Conservation (phyloP, 352 stramenopile genomes). For the Pythium folliculosum region DNA sequence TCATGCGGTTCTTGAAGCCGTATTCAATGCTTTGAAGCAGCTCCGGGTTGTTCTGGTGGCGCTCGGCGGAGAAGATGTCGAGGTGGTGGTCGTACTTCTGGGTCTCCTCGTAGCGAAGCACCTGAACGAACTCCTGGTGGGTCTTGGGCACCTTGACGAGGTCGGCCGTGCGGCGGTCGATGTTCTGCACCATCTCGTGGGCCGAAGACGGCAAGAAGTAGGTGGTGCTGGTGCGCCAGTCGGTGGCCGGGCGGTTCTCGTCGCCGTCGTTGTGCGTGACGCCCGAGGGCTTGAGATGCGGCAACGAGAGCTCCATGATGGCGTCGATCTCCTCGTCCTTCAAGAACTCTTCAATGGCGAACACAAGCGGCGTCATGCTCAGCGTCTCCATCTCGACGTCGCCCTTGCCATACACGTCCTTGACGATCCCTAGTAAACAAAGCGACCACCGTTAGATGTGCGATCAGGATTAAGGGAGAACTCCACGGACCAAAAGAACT, state of each 20-base stretch:
- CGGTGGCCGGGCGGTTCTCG: slow-evolving; percentile 55
- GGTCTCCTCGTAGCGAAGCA: slow-evolving; percentile 68
- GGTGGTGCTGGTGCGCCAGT: slow-evolving; percentile 77
- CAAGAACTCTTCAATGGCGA: slow-evolving; percentile 70
- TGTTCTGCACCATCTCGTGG: slow-evolving; percentile 45
- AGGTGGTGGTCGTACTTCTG: slow-evolving; percentile 79
- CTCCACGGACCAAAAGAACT: too few relatives aligned
- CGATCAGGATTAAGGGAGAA: too few relatives aligned
- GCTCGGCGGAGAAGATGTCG: slow-evolving; percentile 59
- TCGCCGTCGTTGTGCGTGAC: slow-evolving; percentile 67
- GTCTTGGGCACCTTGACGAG: slow-evolving; percentile 56
- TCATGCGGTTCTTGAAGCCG: slow-evolving; percentile 83
- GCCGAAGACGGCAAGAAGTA: slow-evolving; percentile 61
- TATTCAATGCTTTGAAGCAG: slow-evolving; percentile 60
- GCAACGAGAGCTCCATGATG: slow-evolving; percentile 64
- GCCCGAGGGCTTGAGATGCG: slow-evolving; percentile 54
- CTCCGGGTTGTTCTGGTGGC: slow-evolving; percentile 40
- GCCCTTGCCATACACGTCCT: slow-evolving; percentile 43
- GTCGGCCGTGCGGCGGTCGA: slow-evolving; percentile 61
- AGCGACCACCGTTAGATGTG: neutral
- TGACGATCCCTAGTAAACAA: slow-evolving; percentile 34
- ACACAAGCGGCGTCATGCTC: slow-evolving; percentile 68
- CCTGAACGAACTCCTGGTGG: slow-evolving; percentile 72
- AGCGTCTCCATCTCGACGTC: slow-evolving; percentile 56
- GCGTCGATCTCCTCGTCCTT: slow-evolving; percentile 72